A percentile compares a stretch with the other conserved stretches of the same genome.
phyloP scores from a whole-genome alignment of 2,329 filamentous ascomycete genomes.

The Hypomyces perniciosus region DNA sequence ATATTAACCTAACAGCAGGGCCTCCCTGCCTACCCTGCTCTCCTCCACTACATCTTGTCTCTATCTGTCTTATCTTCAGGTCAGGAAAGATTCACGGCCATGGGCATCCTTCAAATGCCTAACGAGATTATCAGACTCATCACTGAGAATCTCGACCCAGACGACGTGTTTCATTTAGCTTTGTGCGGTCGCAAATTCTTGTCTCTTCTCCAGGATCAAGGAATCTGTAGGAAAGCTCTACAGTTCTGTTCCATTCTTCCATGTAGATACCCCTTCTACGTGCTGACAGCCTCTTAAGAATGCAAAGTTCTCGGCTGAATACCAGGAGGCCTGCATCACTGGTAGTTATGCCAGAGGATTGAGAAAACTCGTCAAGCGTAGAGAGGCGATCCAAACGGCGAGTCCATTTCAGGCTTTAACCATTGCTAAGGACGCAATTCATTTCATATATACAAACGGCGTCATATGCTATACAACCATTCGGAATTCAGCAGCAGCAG shows the following conservation, averaged over 20 bases:
- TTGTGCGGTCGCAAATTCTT: constrained; percentile 46
- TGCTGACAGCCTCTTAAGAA: constrained; percentile 12
- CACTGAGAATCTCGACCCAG: constrained; percentile 46
- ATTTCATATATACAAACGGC: constrained; percentile 58
- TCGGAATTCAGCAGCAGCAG: too few relatives aligned
- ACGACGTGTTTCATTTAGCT: constrained; percentile 53
- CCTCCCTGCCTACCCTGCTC: too few relatives aligned
- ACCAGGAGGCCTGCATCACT: constrained; percentile 15
- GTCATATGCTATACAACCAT: constrained; percentile 57
- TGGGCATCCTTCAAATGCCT: constrained; percentile 41
- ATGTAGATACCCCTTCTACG: neutral
- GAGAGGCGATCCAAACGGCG: constrained; percentile 53
- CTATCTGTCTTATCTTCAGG: too few relatives aligned
- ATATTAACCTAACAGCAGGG: too few relatives aligned
- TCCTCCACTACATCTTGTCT: too few relatives aligned
- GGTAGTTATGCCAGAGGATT: constrained; percentile 29
- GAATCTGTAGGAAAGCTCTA: constrained; percentile 50
- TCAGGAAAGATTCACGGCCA: too few relatives aligned
- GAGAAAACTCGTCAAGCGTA: constrained; percentile 54
- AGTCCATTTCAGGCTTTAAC: constrained; percentile 53
- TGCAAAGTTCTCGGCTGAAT: constrained; percentile 19
- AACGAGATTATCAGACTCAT: constrained; percentile 61
- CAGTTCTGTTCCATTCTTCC: constrained; percentile 39
- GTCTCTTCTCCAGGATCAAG: constrained; percentile 45
- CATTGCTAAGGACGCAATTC: constrained; percentile 52